A percentile compares a stretch with the other conserved stretches of the same genome.
These are phyloP conservation scores for Candida fluviatilis DNA, from an alignment of 805 yeast genomes.

Conservation along the genomic window DNA sequence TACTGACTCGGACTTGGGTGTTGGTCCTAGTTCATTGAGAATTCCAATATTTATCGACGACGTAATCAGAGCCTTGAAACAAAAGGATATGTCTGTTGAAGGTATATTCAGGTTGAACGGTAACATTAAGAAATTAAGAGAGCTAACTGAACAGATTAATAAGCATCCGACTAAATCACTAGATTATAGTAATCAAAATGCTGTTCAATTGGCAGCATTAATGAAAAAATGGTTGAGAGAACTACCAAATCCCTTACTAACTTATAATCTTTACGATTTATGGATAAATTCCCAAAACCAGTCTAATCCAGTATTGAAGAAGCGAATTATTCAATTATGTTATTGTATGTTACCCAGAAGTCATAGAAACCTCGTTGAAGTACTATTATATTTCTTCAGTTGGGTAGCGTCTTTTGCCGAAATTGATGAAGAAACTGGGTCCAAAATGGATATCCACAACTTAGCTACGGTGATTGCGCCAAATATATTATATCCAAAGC, in stretches of 20 bases:
- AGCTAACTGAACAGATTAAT: slow-evolving; percentile 70
- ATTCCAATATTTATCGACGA: slow-evolving; percentile 90
- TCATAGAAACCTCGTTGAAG: slow-evolving; percentile 84
- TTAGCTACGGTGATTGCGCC: slow-evolving; percentile 95
- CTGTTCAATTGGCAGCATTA: slow-evolving; percentile 90
- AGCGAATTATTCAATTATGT: slow-evolving; percentile 54
- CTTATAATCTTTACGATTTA: slow-evolving; percentile 66
- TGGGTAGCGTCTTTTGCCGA: slow-evolving; percentile 97
- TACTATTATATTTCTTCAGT: slow-evolving; percentile 74
- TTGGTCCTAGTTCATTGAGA: slow-evolving; percentile 72
- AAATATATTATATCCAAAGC: slow-evolving; percentile 66
- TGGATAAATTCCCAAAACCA: slow-evolving; percentile 70
- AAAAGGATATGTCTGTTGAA: slow-evolving; percentile 91
- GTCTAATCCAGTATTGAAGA: slow-evolving; percentile 42
- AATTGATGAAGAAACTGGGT: slow-evolving; percentile 77
- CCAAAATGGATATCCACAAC: slow-evolving; percentile 95
- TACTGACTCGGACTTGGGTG: slow-evolving; percentile 77
- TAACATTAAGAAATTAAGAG: slow-evolving; percentile 77
- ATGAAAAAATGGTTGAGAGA: slow-evolving; percentile 89
- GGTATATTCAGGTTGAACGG: slow-evolving; percentile 97
- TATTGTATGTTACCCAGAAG: slow-evolving; percentile 77
- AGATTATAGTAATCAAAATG: slow-evolving; percentile 67
- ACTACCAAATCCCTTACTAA: slow-evolving; percentile 85
- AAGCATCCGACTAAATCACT: slow-evolving; percentile 67
- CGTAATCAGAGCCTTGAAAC: slow-evolving; percentile 73